These are phyloP conservation scores for Naganishia sp. DNA, from an alignment of 1,284 basidiomycete genomes.

Conservation along the genomic window DNA sequence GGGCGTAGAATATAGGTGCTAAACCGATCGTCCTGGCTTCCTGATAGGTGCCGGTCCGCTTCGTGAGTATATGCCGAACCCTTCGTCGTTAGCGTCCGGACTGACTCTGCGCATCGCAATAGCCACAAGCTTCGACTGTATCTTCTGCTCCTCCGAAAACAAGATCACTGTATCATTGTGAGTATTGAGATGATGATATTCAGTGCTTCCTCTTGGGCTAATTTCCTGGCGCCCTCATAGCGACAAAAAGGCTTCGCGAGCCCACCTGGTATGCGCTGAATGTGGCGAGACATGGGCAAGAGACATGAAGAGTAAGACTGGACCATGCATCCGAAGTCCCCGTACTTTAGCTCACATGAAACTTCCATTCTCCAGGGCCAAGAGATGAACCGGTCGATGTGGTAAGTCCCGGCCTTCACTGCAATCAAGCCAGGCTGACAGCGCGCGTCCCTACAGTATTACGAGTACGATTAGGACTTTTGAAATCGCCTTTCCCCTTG, in stretches of 20 bases:
- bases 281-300: conserved; percentile 35
- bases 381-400: conserved; percentile 38
- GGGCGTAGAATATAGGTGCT: background rate
- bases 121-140: conserved; percentile 53
- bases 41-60: conserved; percentile 21
- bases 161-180: conserved; percentile 48
- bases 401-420: background rate
- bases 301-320: conserved; percentile 48
- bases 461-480: conserved; percentile 1
- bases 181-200: conserved; percentile 6
- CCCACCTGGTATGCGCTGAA: conserved; percentile 3
- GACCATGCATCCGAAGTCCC: conserved; percentile 5
- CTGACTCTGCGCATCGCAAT: background rate
- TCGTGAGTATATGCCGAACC: background rate
- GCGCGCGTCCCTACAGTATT: conserved; percentile 1
- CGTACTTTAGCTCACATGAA: background rate
- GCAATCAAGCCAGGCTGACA: background rate
- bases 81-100: background rate
- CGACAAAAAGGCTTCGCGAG: conserved; percentile 10
- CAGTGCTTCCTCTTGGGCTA: background rate
- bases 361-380: conserved; percentile 40
- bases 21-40: no score
- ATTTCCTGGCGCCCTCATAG: background rate
- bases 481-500: background rate
- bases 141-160: conserved; percentile 53